Evolutionary conservation across 192 early-diverging fungal genomes (phyloP).

Genomic region (Coemansia guatemalensis): DNA sequence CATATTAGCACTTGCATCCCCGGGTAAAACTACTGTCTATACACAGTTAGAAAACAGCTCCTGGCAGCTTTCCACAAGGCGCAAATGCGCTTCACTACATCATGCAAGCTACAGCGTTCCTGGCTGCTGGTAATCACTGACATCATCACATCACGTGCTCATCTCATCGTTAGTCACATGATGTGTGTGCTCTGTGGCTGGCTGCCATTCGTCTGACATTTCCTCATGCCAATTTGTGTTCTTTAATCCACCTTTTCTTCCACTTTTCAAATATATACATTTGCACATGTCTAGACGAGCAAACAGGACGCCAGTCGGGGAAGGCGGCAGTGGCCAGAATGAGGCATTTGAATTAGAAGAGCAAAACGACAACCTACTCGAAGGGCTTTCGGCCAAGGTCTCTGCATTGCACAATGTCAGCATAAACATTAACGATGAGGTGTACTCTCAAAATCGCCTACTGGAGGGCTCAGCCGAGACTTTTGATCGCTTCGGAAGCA

Average conservation of each 20-base stretch:
- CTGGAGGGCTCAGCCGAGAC: constrained; percentile 39
- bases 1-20: too few species aligned
- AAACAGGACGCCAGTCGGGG: constrained; percentile 34
- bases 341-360: constrained; percentile 52
- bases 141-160: too few species aligned
- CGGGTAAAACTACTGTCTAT: too few species aligned
- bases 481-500: constrained; percentile 46
- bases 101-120: too few species aligned
- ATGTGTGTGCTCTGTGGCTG: background rate
- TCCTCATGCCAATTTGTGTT: background rate
- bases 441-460: constrained; percentile 42
- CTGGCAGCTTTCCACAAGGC: background rate
- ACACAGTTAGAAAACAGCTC: background rate
- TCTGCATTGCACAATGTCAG: constrained; percentile 45
- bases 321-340: constrained; percentile 16
- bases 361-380: constrained; percentile 44
- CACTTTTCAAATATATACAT: background rate
- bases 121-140: too few species aligned
- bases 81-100: background rate
- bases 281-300: constrained; percentile 36
- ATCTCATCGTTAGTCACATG: too few species aligned
- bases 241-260: constrained; percentile 3
- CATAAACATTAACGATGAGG: constrained; percentile 46
- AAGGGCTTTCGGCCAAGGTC: constrained; percentile 46
- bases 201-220: background rate